These are phyloP conservation scores for Entomortierella chlamydospora DNA, from an alignment of 192 early-diverging fungal species.

Conservation along the genomic window DNA sequence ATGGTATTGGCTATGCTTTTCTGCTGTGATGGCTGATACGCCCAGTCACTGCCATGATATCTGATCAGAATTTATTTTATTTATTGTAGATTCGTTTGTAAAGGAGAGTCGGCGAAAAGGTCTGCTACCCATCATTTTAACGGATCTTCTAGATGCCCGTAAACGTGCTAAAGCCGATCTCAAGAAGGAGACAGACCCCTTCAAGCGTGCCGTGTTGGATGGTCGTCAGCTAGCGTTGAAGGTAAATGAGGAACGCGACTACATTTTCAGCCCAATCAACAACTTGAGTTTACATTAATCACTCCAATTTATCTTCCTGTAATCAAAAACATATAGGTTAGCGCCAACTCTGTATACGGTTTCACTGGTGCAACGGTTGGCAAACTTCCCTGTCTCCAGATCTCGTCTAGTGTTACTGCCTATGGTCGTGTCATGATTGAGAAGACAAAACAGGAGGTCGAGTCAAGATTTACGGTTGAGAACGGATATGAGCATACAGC, in stretches of 20 bases:
- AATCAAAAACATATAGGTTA: constrained; percentile 74
- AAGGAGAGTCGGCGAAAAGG: constrained; percentile 80
- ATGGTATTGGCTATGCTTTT: constrained; percentile 63
- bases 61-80: not conserved
- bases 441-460: constrained; percentile 84
- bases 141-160: constrained; percentile 89
- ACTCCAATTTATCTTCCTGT: too few species aligned
- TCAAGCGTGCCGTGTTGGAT: constrained; percentile 93
- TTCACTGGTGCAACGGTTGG: constrained; percentile 96
- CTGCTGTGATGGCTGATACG: not conserved
- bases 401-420: constrained; percentile 93
- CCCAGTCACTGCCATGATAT: not conserved
- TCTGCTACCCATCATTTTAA: constrained; percentile 88
- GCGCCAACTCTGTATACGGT: constrained; percentile 97
- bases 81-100: constrained; percentile 83
- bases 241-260: constrained; percentile 41
- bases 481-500: constrained; percentile 93
- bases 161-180: constrained; percentile 94
- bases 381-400: constrained; percentile 91
- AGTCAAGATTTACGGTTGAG: constrained; percentile 81
- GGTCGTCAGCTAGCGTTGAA: constrained; percentile 97
- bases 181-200: constrained; percentile 97
- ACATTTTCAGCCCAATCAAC: too few species aligned
- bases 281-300: too few species aligned
- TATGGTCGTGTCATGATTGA: constrained; percentile 98